Conservation (phyloP, 2,329 filamentous ascomycete genomes). For the Fusarium chaquense region DNA sequence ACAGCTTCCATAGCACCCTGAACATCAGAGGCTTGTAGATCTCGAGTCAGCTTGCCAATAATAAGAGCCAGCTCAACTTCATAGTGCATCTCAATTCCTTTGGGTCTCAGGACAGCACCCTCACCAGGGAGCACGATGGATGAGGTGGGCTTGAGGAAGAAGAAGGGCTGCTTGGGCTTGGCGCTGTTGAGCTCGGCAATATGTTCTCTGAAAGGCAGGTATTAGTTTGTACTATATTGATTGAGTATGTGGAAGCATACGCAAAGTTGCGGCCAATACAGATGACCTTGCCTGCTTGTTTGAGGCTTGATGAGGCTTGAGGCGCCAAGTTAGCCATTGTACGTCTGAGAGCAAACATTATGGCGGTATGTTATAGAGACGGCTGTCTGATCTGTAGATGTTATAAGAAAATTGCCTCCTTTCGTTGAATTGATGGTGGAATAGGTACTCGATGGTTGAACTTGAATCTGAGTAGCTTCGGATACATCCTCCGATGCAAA, state of each 20-base stretch:
- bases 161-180: slow-evolving; percentile 94
- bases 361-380: slow-evolving; percentile 9
- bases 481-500: slow-evolving; percentile 41
- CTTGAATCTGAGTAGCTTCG: slow-evolving; percentile 34
- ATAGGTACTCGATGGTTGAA: not conserved
- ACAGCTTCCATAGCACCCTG: slow-evolving; percentile 85
- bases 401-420: not conserved
- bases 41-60: slow-evolving; percentile 82
- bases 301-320: slow-evolving; percentile 59
- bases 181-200: slow-evolving; percentile 90
- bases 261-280: slow-evolving; percentile 98
- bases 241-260: slow-evolving; percentile 61
- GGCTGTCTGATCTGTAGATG: not conserved
- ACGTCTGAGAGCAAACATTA: slow-evolving; percentile 55
- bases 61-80: slow-evolving; percentile 94
- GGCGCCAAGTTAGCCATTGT: slow-evolving; percentile 56
- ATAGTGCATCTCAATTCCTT: slow-evolving; percentile 88
- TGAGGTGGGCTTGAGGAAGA: slow-evolving; percentile 95
- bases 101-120: slow-evolving; percentile 84
- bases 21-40: slow-evolving; percentile 80
- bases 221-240: slow-evolving; percentile 24
- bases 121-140: slow-evolving; percentile 83
- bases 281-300: slow-evolving; percentile 78
- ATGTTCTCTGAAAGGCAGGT: slow-evolving; percentile 74
- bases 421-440: slow-evolving; percentile 5